A percentile compares a stretch with the other conserved stretches of the same genome.
These are phyloP conservation scores for Candida quercuum DNA, from an alignment of 805 yeast species.

Conservation along the genomic window DNA sequence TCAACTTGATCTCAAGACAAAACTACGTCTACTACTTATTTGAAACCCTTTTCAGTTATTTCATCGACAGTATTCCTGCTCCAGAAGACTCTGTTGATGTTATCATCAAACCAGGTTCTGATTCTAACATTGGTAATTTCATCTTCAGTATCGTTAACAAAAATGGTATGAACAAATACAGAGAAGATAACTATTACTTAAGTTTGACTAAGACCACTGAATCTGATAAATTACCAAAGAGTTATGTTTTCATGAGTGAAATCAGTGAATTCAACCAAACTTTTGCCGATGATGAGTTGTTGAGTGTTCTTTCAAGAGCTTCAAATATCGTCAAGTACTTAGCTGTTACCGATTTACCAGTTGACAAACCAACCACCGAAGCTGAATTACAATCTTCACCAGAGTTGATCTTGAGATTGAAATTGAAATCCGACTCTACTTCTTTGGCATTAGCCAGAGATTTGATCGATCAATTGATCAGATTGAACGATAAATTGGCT, in stretches of 20 bases:
- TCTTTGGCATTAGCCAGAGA: constrained; percentile 46
- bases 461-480: constrained; percentile 51
- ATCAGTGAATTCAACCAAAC: constrained; percentile 72
- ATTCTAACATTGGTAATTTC: constrained; percentile 40
- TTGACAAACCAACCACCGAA: constrained; percentile 59
- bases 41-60: constrained; percentile 56
- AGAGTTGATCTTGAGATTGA: constrained; percentile 49
- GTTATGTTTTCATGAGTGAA: constrained; percentile 88
- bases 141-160: constrained; percentile 84
- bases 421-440: constrained; percentile 41
- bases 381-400: constrained; percentile 47
- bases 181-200: constrained; percentile 74
- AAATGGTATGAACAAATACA: constrained; percentile 67
- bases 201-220: constrained; percentile 82
- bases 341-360: constrained; percentile 80
- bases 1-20: constrained; percentile 74
- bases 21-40: constrained; percentile 62
- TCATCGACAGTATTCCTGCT: constrained; percentile 48
- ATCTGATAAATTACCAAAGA: constrained; percentile 59
- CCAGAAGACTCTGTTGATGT: constrained; percentile 60
- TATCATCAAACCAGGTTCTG: constrained; percentile 47
- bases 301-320: constrained; percentile 37
- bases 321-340: constrained; percentile 53
- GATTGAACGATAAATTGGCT: constrained; percentile 47
- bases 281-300: constrained; percentile 45